These are phyloP conservation scores for Megacollybia marginata DNA, from an alignment of 768 basidiomycete genomes.

Conservation along the genomic window DNA sequence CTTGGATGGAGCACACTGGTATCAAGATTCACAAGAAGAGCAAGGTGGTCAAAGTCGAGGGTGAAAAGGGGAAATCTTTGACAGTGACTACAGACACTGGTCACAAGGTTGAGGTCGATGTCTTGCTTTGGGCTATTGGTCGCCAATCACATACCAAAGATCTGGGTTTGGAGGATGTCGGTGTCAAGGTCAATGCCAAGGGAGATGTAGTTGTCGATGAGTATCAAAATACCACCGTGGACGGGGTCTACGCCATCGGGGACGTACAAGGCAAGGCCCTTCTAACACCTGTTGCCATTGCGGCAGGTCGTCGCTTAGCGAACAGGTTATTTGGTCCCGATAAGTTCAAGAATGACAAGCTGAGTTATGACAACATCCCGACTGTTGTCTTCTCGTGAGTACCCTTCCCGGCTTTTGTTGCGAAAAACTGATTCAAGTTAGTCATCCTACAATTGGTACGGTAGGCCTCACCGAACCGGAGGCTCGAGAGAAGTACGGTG, in stretches of 20 bases:
- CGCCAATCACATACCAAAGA: conserved; percentile 72
- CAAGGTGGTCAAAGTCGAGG: conserved; percentile 70
- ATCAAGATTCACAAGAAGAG: conserved; percentile 77
- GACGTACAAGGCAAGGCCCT: conserved; percentile 91
- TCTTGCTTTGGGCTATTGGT: conserved; percentile 91
- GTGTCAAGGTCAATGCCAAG: conserved; percentile 66
- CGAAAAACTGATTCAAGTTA: conserved; percentile 19
- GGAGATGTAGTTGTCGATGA: conserved; percentile 90
- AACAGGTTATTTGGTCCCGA: conserved; percentile 89
- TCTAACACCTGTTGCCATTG: conserved; percentile 95
- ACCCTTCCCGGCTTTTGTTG: conserved; percentile 1
- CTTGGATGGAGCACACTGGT: conserved; percentile 95
- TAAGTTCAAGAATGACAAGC: conserved; percentile 80
- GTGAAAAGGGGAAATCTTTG: conserved; percentile 61
- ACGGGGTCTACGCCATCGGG: conserved; percentile 75
- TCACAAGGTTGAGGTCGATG: conserved; percentile 77
- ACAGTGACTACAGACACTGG: conserved; percentile 73
- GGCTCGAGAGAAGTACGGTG: conserved; percentile 83
- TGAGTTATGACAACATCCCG: conserved; percentile 85
- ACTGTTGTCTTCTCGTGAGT: conserved; percentile 95
- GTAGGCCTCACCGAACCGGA: conserved; percentile 93
- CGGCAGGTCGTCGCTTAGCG: conserved; percentile 82
- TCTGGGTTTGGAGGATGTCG: conserved; percentile 71
- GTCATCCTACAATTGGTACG: conserved; percentile 92
- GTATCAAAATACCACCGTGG: conserved; percentile 75